These are phyloP conservation scores for Candida maris DNA, from an alignment of 805 yeast genomes.

Conservation along the genomic window DNA sequence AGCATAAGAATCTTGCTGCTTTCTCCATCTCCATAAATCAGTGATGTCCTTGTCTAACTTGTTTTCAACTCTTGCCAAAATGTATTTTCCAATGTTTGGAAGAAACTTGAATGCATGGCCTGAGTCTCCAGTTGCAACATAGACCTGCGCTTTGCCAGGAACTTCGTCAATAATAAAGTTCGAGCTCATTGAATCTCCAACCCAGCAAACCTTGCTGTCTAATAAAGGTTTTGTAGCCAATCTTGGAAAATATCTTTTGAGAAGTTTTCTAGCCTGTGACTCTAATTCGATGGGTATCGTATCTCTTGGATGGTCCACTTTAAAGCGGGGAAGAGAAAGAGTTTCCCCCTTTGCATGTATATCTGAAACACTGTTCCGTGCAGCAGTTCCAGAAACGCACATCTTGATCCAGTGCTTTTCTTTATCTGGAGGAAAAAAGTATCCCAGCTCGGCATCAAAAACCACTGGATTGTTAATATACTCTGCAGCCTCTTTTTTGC, in stretches of 20 bases:
- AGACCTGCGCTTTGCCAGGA: slow-evolving; percentile 32
- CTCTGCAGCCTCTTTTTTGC: slow-evolving; percentile 32
- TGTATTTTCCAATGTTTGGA: slow-evolving; percentile 44
- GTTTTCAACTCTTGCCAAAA: slow-evolving; percentile 31
- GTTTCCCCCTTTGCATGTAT: slow-evolving; percentile 15
- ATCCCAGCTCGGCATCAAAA: slow-evolving; percentile 43
- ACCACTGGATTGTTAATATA: slow-evolving; percentile 40
- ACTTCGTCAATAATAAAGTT: slow-evolving; percentile 39
- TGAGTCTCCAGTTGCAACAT: slow-evolving; percentile 45
- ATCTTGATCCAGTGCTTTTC: slow-evolving; percentile 35
- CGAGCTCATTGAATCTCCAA: slow-evolving; percentile 38
- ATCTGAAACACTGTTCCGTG: slow-evolving; percentile 19
- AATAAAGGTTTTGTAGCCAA: slow-evolving; percentile 31
- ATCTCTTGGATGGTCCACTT: slow-evolving; percentile 29
- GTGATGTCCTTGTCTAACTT: slow-evolving; percentile 21
- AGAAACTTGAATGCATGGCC: slow-evolving; percentile 47
- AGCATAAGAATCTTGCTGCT: slow-evolving; percentile 3
- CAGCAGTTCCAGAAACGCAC: slow-evolving; percentile 36
- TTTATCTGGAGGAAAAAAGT: slow-evolving; percentile 48
- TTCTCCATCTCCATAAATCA: slow-evolving; percentile 34
- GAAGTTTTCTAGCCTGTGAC: slow-evolving; percentile 27
- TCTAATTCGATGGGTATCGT: slow-evolving; percentile 35
- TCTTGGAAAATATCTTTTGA: slow-evolving; percentile 37
- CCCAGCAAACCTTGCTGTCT: slow-evolving; percentile 36
- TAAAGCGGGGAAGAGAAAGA: slow-evolving; percentile 37